phyloP scores from a whole-genome alignment of 2,329 filamentous ascomycete genomes.

The Ophiognomonia clavigignenti-juglandacearum region DNA sequence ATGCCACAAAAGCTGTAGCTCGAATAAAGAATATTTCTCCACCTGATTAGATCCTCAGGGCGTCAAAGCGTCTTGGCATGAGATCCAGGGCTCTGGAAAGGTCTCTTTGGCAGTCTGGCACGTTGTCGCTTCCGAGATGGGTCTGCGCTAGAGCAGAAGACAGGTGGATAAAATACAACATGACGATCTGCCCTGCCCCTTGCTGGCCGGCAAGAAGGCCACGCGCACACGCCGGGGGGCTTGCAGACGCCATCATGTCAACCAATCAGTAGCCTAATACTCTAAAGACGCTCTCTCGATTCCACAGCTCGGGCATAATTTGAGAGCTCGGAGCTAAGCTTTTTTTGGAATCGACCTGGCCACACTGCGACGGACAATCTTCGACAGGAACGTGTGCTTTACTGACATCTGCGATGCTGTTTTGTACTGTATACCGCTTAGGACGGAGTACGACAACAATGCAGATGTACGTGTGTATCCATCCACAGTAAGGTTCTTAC shows the following conservation, averaged over 20 bases:
- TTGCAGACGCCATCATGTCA: too few species aligned
- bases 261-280: too few species aligned
- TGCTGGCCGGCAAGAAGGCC: too few species aligned
- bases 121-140: conserved; percentile 9
- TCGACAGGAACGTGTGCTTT: not conserved
- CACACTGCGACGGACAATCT: not conserved
- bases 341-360: not conserved
- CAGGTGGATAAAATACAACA: conserved; percentile 13
- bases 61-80: not conserved
- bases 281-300: too few species aligned
- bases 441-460: too few species aligned
- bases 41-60: conserved; percentile 12
- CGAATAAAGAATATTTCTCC: conserved; percentile 1
- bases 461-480: too few species aligned
- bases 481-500: too few species aligned
- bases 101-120: conserved; percentile 10
- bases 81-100: conserved; percentile 11
- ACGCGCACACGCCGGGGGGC: too few species aligned
- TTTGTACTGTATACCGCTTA: not conserved
- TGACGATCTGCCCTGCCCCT: too few species aligned
- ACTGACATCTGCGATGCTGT: not conserved
- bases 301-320: too few species aligned
- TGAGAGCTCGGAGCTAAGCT: too few species aligned
- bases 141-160: conserved; percentile 1
- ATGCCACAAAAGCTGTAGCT: not conserved